Base-by-base conservation (phyloP, 2,329 filamentous ascomycete species). In the Fusarium sp. region DNA sequence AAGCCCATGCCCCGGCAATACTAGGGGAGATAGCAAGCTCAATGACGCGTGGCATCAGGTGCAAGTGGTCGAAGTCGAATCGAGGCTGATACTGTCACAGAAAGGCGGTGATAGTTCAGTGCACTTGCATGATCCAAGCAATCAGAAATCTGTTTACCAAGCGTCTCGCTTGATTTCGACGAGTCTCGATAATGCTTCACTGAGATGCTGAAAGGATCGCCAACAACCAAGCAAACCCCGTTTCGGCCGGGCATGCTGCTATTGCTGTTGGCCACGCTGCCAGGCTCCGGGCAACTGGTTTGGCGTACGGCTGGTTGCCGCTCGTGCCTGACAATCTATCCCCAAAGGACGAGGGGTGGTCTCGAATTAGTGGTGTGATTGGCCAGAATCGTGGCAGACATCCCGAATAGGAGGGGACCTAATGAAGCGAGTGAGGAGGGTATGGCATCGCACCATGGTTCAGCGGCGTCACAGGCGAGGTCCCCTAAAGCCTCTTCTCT, bases 311-410 rank as follows among this genome's bases (percentile, higher is more conserved):
- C 36, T 59, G 66, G 51, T 68, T 40, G 48, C 44, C 56, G 55
- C 52, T 59, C 28, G 68, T 71, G 38, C 68, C 68, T 71, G 63
- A 69, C 58, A 68, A 71, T 71, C 68, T 42, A 71, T 58, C 20
- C 55, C 45, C 18, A 45, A 71, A 40, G 33, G 49, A 64, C 49
- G 44, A 71, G 50, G 51, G 49, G 36, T 49, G 40, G n/a, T 22
- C 20, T 24, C 33, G 6, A 40, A 11, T 15, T 17, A 39, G 31
- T 13, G n/a, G 14, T 34, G 11, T 36, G 22, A 66, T 66, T 66
- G 63, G 61, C 7, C 31, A 26, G 38, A 34, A 15, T n/a, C 17
- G n/a, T 38, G 38, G 24, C 44, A 22, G 26, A 36, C 31, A 31
- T 54, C 22, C 64, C 40, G 39, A 62, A 38, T 11, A 52, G 42